These are phyloP conservation scores for Escovopsis sp. DNA, from an alignment of 2,329 filamentous ascomycete genomes.

Conservation along the genomic window DNA sequence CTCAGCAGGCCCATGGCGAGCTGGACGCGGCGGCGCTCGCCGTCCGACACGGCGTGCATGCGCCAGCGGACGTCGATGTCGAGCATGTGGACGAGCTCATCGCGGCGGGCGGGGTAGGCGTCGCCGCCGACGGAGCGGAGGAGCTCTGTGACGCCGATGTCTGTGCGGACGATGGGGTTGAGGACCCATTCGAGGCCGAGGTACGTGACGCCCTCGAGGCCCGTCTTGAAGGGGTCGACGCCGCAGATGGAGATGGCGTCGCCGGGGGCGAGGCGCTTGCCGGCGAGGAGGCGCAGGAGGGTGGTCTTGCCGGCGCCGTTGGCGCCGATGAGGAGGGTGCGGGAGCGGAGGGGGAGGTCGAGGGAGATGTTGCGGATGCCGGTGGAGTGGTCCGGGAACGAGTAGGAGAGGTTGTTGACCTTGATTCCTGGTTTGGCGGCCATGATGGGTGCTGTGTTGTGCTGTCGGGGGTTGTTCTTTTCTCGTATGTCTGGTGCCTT, in stretches of 20 bases:
- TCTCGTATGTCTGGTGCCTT: not conserved
- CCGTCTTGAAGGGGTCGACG: slow-evolving; percentile 81
- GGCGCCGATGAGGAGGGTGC: slow-evolving; percentile 85
- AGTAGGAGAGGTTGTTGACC: slow-evolving; percentile 68
- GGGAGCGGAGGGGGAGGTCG: slow-evolving; percentile 64
- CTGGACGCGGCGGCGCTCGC: slow-evolving; percentile 82
- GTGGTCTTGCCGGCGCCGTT: slow-evolving; percentile 98
- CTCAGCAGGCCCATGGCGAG: slow-evolving; percentile 88
- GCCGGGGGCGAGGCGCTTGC: slow-evolving; percentile 78
- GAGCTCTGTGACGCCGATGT: slow-evolving; percentile 82
- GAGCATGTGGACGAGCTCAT: slow-evolving; percentile 75
- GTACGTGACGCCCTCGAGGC: slow-evolving; percentile 89
- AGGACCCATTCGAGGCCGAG: slow-evolving; percentile 96
- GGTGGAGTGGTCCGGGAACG: slow-evolving; percentile 71
- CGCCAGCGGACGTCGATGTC: slow-evolving; percentile 89
- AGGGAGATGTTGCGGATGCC: slow-evolving; percentile 64
- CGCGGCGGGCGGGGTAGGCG: slow-evolving; percentile 63
- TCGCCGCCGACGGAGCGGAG: slow-evolving; percentile 77
- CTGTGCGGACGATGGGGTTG: slow-evolving; percentile 87
- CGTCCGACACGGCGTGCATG: slow-evolving; percentile 91
- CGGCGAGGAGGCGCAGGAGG: slow-evolving; percentile 81
- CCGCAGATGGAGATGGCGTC: slow-evolving; percentile 63
- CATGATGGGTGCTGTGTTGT: not conserved
- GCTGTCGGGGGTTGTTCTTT: slow-evolving; percentile 1
- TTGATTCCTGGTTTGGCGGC: slow-evolving; percentile 44